Evolutionary conservation across 176 grass and related monocot genomes (phyloP).

Genomic region (Oryza nivara): DNA sequence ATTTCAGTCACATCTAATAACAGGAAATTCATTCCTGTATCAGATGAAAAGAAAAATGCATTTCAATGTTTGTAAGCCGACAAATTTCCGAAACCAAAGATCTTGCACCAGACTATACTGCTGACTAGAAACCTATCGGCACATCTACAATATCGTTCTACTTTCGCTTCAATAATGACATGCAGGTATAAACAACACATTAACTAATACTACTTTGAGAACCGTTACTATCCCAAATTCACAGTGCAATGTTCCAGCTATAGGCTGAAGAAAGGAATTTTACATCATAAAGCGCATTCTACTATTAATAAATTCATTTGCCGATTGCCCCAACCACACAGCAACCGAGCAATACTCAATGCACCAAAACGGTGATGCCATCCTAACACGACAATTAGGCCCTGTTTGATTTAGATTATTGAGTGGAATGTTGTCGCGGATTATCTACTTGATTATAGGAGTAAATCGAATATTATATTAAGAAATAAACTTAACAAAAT

Average conservation of each 20-base stretch:
- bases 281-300: background rate
- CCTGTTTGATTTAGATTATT: too few relatives aligned
- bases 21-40: background rate
- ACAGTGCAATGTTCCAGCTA: background rate
- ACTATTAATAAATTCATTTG: background rate
- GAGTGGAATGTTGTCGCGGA: too few relatives aligned
- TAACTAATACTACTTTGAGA: background rate
- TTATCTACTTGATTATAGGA: too few relatives aligned
- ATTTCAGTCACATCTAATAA: background rate
- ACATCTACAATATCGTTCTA: background rate
- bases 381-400: background rate
- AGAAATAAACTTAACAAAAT: too few relatives aligned
- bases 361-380: background rate
- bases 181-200: background rate
- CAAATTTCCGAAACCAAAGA: slow-evolving; percentile 6
- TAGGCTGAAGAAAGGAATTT: background rate
- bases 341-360: background rate
- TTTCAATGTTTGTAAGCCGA: background rate
- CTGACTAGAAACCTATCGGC: background rate
- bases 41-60: background rate
- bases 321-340: background rate
- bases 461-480: too few relatives aligned
- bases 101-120: background rate
- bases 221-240: background rate
- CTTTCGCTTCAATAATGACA: background rate